phyloP scores from a whole-genome alignment of 257 asterid species.

The Primulina huaijiensis region DNA sequence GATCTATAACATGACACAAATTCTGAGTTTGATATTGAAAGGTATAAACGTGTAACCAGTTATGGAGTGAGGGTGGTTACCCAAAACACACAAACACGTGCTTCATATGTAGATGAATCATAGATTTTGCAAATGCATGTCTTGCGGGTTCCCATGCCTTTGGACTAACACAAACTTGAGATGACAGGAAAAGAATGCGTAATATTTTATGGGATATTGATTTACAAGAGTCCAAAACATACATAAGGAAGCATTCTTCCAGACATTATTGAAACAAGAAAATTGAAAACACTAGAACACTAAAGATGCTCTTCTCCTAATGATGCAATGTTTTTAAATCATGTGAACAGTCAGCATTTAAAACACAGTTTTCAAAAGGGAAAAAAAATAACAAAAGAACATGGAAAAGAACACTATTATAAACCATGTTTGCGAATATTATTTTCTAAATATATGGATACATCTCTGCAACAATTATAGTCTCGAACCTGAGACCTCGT shows the following conservation, averaged over 20 bases:
- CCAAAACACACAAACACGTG: background rate
- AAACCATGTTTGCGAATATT: no score
- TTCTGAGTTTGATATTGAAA: background rate
- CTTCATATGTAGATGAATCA: background rate
- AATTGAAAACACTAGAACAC: background rate
- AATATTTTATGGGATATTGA: background rate
- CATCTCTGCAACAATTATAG: background rate
- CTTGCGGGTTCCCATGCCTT: background rate
- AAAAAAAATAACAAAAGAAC: no score
- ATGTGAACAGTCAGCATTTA: no score
- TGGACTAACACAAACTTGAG: background rate
- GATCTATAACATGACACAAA: slow-evolving; percentile 9
- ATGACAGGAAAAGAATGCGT: background rate
- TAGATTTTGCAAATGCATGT: background rate
- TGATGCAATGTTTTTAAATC: no score
- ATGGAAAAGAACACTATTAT: no score
- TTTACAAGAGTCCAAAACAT: background rate
- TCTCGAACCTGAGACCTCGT: no score
- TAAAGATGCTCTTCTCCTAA: no score
- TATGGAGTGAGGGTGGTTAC: background rate
- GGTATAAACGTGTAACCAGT: background rate
- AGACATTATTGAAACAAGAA: background rate
- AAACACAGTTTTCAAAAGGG: background rate
- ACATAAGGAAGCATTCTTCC: background rate
- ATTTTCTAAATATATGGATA: background rate